Conservation (phyloP, 352 stramenopile species). For the Globisporangium parvum region DNA sequence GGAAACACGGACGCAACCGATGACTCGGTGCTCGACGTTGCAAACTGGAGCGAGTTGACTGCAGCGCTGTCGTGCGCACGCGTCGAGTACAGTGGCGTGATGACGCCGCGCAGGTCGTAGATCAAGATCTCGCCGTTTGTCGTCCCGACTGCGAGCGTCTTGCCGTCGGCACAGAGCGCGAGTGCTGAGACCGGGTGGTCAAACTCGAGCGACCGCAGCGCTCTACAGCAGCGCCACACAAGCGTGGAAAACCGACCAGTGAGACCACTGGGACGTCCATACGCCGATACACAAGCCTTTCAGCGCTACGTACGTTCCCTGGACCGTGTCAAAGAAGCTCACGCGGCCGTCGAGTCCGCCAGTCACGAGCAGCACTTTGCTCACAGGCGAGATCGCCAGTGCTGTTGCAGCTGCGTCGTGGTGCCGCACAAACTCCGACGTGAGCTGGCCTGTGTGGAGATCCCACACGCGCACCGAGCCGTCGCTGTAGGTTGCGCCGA, state of each 20-base stretch:
- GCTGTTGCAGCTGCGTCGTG: slow-evolving; percentile 52
- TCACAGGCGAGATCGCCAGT: slow-evolving; percentile 58
- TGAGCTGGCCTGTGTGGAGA: slow-evolving; percentile 41
- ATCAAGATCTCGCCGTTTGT: slow-evolving; percentile 47
- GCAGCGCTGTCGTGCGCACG: slow-evolving; percentile 30
- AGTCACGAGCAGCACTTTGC: slow-evolving; percentile 55
- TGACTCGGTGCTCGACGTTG: slow-evolving; percentile 24
- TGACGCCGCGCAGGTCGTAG: slow-evolving; percentile 59
- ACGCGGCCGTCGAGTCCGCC: slow-evolving; percentile 60
- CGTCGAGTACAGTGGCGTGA: slow-evolving; percentile 48
- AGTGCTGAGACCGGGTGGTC: slow-evolving; percentile 51
- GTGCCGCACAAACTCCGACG: slow-evolving; percentile 46
- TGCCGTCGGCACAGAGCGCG: slow-evolving; percentile 55
- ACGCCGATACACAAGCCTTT: slow-evolving; percentile 4
- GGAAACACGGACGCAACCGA: slow-evolving; percentile 16
- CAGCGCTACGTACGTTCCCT: slow-evolving; percentile 36
- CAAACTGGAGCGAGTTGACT: slow-evolving; percentile 60
- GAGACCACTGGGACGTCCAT: neutral
- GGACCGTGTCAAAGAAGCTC: slow-evolving; percentile 65
- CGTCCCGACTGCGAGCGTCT: slow-evolving; percentile 53
- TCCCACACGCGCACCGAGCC: slow-evolving; percentile 70
- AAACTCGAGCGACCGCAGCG: slow-evolving; percentile 51
- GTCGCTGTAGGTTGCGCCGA: slow-evolving; percentile 54
- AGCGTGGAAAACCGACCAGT: neutral
- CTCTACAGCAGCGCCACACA: slow-evolving; percentile 18